Conservation (phyloP, 345 rosid genomes). For the Eucalyptus curtisii region DNA sequence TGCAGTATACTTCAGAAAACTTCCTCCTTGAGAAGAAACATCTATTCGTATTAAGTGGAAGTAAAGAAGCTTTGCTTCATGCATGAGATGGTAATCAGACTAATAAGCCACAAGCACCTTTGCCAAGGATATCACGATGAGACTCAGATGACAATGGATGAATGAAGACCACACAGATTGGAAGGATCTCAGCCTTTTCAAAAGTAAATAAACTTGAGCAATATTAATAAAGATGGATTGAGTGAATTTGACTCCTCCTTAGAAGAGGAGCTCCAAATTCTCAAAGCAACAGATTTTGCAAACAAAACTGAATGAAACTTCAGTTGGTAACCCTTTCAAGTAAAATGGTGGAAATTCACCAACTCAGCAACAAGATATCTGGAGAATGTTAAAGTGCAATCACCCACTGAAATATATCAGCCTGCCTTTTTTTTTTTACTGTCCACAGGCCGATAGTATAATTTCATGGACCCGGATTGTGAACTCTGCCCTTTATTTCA, state of each 20-base stretch:
- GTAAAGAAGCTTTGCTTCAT: neutral
- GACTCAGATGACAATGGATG: neutral
- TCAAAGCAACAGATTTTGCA: neutral
- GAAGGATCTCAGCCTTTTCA: neutral
- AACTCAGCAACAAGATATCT: neutral
- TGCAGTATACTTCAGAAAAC: neutral
- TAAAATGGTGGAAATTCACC: neutral
- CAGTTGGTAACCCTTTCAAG: neutral
- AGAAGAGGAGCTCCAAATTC: neutral
- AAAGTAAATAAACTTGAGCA: neutral
- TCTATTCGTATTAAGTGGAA: neutral
- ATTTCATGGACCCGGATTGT: neutral
- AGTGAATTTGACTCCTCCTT: neutral
- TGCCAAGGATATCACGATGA: neutral
- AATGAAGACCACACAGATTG: neutral
- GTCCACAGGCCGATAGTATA: neutral
- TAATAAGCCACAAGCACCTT: neutral
- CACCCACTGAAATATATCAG: neutral
- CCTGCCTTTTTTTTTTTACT: neutral
- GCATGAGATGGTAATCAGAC: neutral
- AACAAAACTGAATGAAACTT: neutral
- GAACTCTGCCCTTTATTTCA: neutral
- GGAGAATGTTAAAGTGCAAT: neutral
- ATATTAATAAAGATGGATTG: neutral
- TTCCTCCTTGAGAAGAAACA: neutral